These are phyloP conservation scores for Claviceps maximensis DNA, from an alignment of 2,329 filamentous ascomycete species.

Conservation along the genomic window DNA sequence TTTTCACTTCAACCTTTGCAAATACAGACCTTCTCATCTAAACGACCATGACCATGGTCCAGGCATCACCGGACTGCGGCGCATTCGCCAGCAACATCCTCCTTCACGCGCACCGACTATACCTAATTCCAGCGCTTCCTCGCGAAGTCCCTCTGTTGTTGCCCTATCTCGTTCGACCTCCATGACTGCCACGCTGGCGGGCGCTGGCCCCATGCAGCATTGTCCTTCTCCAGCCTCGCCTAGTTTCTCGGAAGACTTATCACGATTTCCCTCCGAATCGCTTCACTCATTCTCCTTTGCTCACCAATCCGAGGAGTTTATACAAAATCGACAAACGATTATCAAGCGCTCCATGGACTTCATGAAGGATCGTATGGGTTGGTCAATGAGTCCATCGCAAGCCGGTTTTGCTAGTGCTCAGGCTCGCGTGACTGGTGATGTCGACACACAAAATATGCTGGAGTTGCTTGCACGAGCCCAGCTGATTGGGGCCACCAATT, in stretches of 20 bases:
- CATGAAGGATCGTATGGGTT: constrained; percentile 83
- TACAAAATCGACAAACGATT: constrained; percentile 85
- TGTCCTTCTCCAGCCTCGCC: constrained; percentile 58
- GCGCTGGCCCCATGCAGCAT: constrained; percentile 39
- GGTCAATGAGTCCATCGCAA: constrained; percentile 52
- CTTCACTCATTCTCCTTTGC: constrained; percentile 97
- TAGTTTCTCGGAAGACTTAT: constrained; percentile 74
- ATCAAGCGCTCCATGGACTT: constrained; percentile 91
- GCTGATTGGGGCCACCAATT: constrained; percentile 55
- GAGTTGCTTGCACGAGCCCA: constrained; percentile 75
- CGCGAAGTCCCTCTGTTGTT: constrained; percentile 43
- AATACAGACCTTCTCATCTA: constrained; percentile 61
- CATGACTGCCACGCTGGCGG: constrained; percentile 51
- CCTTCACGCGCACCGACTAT: constrained; percentile 50
- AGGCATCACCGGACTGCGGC: constrained; percentile 73
- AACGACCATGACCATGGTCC: constrained; percentile 79
- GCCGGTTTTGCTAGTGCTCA: constrained; percentile 72
- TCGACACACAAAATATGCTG: constrained; percentile 81
- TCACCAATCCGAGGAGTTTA: constrained; percentile 81
- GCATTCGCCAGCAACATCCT: constrained; percentile 77
- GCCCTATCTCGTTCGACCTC: constrained; percentile 55
- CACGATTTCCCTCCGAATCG: constrained; percentile 87
- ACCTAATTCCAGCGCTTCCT: constrained; percentile 48
- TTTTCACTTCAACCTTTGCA: background rate
- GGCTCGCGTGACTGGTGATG: constrained; percentile 67